A percentile compares a stretch with the other conserved stretches of the same genome.
Evolutionary conservation across 805 yeast species (phyloP).

Genomic region (Candida golubevii): DNA sequence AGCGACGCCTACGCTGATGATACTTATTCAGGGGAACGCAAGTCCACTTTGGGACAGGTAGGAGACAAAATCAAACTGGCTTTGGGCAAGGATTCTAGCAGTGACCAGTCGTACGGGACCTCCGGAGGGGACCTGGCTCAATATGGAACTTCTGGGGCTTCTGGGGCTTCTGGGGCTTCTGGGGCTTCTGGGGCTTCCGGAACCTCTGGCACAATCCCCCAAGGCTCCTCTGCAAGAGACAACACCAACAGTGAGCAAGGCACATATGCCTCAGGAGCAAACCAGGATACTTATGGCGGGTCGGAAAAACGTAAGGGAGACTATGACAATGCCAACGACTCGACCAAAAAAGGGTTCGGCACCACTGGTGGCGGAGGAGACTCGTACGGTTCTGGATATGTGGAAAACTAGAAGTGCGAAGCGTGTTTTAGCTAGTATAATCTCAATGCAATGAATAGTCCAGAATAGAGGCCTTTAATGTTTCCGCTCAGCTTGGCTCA

Average conservation of each 20-base stretch:
- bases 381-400: conserved; percentile 13
- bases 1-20: conserved; percentile 1
- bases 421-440: no score
- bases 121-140: conserved; percentile 19
- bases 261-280: conserved; percentile 23
- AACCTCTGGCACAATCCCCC: conserved; percentile 14
- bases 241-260: conserved; percentile 16
- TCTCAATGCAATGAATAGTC: no score
- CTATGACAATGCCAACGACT: conserved; percentile 15
- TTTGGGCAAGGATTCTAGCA: conserved; percentile 8
- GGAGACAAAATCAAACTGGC: conserved; percentile 14
- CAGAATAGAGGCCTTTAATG: no score
- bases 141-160: conserved; percentile 19
- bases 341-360: conserved; percentile 18
- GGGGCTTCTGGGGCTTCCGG: no score
- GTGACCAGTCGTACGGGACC: conserved; percentile 23
- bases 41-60: conserved; percentile 2
- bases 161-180: no score
- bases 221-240: conserved; percentile 20
- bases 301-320: conserved; percentile 8
- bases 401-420: neutral
- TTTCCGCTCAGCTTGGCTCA: no score
- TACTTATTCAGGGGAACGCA: conserved; percentile 12
- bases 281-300: conserved; percentile 21
- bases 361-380: conserved; percentile 16